phyloP scores from a whole-genome alignment of 805 yeast species.

The Hanseniaspora opuntiae region DNA sequence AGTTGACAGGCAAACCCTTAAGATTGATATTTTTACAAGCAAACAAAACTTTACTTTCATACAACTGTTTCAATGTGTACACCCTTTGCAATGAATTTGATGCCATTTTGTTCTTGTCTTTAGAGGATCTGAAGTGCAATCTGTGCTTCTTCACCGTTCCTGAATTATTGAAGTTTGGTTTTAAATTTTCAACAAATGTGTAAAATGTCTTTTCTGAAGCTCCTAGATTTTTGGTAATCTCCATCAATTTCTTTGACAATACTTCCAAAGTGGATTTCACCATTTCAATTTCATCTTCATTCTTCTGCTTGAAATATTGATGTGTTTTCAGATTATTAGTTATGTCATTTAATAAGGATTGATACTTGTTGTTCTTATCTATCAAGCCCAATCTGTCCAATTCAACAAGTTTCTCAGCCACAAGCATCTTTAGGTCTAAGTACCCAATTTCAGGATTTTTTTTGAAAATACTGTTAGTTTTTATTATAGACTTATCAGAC shows the following conservation, averaged over 20 bases:
- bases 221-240: conserved; percentile 30
- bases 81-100: conserved; percentile 33
- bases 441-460: conserved; percentile 28
- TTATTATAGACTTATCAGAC: conserved; percentile 25
- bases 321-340: conserved; percentile 63
- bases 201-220: conserved; percentile 37
- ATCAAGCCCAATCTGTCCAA: conserved; percentile 56
- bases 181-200: conserved; percentile 37
- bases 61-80: conserved; percentile 58
- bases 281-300: conserved; percentile 33
- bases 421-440: conserved; percentile 62
- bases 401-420: conserved; percentile 62
- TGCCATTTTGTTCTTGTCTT: conserved; percentile 61
- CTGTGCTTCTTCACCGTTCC: conserved; percentile 46
- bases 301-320: conserved; percentile 35
- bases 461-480: neutral
- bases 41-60: conserved; percentile 55
- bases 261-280: conserved; percentile 33
- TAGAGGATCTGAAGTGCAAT: conserved; percentile 53
- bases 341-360: conserved; percentile 65
- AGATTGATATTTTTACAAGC: conserved; percentile 44
- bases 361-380: conserved; percentile 58
- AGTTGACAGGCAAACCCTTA: conserved; percentile 27
- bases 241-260: conserved; percentile 34
- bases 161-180: conserved; percentile 24